Conservation (phyloP, 2,329 filamentous ascomycete species). For the Cadophora gregata region DNA sequence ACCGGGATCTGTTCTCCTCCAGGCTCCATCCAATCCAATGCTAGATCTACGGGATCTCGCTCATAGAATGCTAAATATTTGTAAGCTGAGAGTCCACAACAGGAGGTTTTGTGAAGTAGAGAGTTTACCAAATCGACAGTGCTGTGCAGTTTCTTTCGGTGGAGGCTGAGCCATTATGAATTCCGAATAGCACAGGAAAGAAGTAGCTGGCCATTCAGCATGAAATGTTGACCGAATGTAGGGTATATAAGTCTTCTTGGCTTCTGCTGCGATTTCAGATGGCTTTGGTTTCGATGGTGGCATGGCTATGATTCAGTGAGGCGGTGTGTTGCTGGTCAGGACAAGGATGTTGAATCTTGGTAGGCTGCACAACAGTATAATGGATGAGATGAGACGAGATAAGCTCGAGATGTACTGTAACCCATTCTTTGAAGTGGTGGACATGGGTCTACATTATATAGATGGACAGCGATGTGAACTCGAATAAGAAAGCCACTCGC, state of each 20-base stretch:
- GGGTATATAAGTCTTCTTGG: constrained; percentile 73
- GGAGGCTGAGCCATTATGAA: constrained; percentile 49
- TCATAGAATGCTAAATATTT: constrained; percentile 51
- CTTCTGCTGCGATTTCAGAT: constrained; percentile 74
- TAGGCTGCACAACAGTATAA: neutral
- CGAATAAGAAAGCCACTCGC: constrained; percentile 20
- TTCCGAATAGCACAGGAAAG: constrained; percentile 56
- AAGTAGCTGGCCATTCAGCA: constrained; percentile 61
- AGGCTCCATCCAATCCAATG: constrained; percentile 60
- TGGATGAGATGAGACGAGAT: neutral
- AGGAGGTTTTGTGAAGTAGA: neutral
- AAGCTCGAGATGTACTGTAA: constrained; percentile 16
- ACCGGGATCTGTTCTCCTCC: constrained; percentile 44
- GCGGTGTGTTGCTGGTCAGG: neutral
- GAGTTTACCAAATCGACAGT: constrained; percentile 53
- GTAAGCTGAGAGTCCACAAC: neutral
- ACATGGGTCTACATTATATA: constrained; percentile 41
- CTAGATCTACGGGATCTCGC: constrained; percentile 65
- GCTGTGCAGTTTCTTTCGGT: constrained; percentile 24
- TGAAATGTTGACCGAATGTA: constrained; percentile 63
- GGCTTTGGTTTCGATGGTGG: constrained; percentile 65
- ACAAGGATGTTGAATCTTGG: neutral
- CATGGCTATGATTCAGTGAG: constrained; percentile 48
- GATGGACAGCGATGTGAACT: constrained; percentile 18
- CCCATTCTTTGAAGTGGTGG: constrained; percentile 24